phyloP scores from a whole-genome alignment of 176 grass and related monocot species.

The Thalia dealbata region DNA sequence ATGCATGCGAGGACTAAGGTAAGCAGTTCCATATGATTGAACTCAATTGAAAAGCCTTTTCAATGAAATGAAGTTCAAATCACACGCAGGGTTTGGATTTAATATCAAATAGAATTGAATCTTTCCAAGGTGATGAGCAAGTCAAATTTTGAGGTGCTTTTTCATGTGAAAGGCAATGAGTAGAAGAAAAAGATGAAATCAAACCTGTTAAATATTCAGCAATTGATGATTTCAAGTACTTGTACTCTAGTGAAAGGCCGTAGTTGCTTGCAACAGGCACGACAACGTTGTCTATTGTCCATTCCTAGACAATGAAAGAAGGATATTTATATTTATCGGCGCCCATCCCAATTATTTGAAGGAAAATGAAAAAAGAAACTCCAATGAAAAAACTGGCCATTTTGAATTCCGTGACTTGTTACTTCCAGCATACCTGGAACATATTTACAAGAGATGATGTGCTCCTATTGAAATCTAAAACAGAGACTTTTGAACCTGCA shows the following conservation, averaged over 20 bases:
- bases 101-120: not conserved
- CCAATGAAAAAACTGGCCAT: not conserved
- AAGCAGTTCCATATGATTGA: not conserved
- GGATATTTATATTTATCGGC: not conserved
- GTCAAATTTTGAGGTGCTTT: not conserved
- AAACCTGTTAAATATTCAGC: constrained; percentile 70
- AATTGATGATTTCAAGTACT: constrained; percentile 78
- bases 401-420: not conserved
- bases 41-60: not conserved
- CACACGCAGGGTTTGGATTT: not conserved
- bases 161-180: not conserved
- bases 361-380: constrained; percentile 4
- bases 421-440: constrained; percentile 38
- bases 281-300: constrained; percentile 76
- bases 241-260: constrained; percentile 61
- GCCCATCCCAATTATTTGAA: not conserved
- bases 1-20: not conserved
- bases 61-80: not conserved
- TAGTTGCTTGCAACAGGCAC: constrained; percentile 67
- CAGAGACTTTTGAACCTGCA: constrained; percentile 70
- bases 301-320: constrained; percentile 47
- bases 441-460: constrained; percentile 52
- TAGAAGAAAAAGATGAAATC: constrained; percentile 5
- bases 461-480: constrained; percentile 96
- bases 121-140: too few relatives aligned